phyloP scores from a whole-genome alignment of 305 asterid genomes.

The Rubia peregrina region DNA sequence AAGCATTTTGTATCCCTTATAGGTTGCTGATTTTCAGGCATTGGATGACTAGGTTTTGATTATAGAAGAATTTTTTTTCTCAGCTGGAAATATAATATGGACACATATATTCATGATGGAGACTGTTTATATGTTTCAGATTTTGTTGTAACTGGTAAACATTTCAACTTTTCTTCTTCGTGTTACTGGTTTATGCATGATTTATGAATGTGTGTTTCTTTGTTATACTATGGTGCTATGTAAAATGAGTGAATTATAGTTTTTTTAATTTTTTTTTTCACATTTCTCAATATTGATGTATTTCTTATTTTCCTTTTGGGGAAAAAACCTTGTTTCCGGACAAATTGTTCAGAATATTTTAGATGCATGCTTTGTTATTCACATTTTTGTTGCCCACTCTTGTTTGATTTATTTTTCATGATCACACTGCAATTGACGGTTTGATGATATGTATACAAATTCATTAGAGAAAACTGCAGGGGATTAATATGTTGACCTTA shows the following conservation, averaged over 20 bases:
- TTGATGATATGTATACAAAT: conserved; percentile 1
- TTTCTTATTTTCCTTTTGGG: not conserved
- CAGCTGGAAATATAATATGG: not conserved
- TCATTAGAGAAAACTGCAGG: conserved; percentile 14
- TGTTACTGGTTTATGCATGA: not conserved
- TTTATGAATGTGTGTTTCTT: not conserved
- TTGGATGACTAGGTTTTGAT: conserved; percentile 1
- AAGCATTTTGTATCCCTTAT: not conserved
- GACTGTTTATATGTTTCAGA: not conserved
- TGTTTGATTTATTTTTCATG: not conserved
- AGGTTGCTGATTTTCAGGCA: not conserved
- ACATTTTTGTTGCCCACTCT: not conserved
- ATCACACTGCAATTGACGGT: not conserved
- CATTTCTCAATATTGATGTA: not conserved
- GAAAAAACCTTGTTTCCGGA: not conserved
- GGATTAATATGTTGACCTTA: conserved; percentile 13
- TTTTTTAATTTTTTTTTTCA: not conserved
- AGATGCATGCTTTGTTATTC: not conserved
- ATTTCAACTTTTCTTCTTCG: not conserved
- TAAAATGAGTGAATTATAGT: not conserved
- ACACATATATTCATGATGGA: not conserved
- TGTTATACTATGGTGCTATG: not conserved
- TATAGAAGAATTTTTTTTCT: not conserved
- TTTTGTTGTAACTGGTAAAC: not conserved
- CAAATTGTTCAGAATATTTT: not conserved